These are phyloP conservation scores for Brasenia schreberi DNA, from an alignment of 164 flowering plant genomes.

Conservation along the genomic window DNA sequence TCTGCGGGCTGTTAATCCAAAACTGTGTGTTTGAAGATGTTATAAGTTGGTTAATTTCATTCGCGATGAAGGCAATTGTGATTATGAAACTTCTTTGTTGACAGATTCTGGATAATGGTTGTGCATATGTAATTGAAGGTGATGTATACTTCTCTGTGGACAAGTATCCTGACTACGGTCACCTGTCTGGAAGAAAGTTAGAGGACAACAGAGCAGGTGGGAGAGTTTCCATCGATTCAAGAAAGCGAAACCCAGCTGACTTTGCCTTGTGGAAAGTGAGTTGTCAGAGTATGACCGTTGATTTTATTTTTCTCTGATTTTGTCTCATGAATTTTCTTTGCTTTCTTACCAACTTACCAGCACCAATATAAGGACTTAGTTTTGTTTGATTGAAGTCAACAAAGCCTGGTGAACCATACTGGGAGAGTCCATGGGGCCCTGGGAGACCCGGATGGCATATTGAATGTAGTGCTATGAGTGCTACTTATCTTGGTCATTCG, in stretches of 20 bases:
- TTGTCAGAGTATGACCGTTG: neutral
- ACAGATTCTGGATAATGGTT: constrained; percentile 85
- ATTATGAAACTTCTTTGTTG: neutral
- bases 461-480: constrained; percentile 99
- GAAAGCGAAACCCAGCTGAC: constrained; percentile 91
- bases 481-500: constrained; percentile 70
- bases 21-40: too few relatives aligned
- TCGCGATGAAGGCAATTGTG: too few relatives aligned
- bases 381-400: constrained; percentile 50
- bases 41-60: too few relatives aligned
- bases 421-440: constrained; percentile 99
- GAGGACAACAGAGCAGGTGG: constrained; percentile 98
- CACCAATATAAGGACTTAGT: neutral
- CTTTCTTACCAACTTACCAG: neutral
- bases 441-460: constrained; percentile 99
- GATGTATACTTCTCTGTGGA: constrained; percentile 93
- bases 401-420: constrained; percentile 77
- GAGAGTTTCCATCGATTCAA: constrained; percentile 72
- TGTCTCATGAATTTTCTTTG: neutral
- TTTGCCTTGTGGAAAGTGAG: constrained; percentile 96
- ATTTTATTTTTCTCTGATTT: neutral
- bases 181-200: constrained; percentile 64
- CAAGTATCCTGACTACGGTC: constrained; percentile 68
- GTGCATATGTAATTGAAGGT: constrained; percentile 66
- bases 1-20: too few relatives aligned